These are phyloP conservation scores for Alloteropsis angusta DNA, from an alignment of 202 grass and related monocot genomes.

Conservation along the genomic window DNA sequence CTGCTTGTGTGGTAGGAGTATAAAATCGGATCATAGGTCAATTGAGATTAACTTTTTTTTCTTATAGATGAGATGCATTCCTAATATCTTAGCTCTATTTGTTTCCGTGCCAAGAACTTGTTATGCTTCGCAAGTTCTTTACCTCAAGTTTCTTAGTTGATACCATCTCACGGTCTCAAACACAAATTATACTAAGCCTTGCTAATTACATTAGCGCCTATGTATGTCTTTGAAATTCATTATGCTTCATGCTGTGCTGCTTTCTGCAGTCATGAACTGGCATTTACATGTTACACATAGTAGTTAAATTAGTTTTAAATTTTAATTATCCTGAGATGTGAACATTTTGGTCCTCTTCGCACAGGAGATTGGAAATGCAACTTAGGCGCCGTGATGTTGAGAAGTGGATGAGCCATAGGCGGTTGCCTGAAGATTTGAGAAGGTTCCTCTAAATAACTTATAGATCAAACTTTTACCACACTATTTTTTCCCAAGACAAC, in stretches of 20 bases:
- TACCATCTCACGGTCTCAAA: not conserved
- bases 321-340: slow-evolving; percentile 6
- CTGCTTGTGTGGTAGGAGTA: too few relatives aligned
- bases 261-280: not conserved
- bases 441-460: slow-evolving; percentile 37
- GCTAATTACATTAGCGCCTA: not conserved
- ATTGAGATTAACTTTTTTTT: too few relatives aligned
- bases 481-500: not conserved
- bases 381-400: slow-evolving; percentile 94
- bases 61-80: too few relatives aligned
- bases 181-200: too few relatives aligned
- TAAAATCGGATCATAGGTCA: too few relatives aligned
- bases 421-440: slow-evolving; percentile 76
- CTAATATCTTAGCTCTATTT: too few relatives aligned
- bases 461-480: not conserved
- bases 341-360: not conserved
- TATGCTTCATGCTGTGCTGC: not conserved
- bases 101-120: too few relatives aligned
- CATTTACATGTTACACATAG: not conserved
- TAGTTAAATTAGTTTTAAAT: not conserved
- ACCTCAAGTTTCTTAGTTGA: not conserved
- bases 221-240: not conserved
- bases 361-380: slow-evolving; percentile 93
- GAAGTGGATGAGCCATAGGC: slow-evolving; percentile 93
- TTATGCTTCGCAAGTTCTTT: too few relatives aligned